Base-by-base conservation (phyloP, 2,329 filamentous ascomycete genomes). In the Ceratocystis alfenasii region DNA sequence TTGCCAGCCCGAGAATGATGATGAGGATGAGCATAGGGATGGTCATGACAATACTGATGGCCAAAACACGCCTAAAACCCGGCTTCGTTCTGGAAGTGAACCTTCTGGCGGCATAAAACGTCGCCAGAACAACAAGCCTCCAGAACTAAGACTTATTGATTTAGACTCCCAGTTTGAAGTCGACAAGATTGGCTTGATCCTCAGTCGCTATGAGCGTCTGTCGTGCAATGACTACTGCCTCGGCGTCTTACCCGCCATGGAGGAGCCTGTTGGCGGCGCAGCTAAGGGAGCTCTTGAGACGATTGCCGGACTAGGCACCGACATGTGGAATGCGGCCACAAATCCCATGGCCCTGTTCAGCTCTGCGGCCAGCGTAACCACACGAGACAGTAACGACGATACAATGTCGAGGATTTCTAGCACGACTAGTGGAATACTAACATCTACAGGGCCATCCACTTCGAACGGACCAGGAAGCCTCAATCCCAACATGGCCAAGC, bases 161-260 rank as follows among this genome's bases (percentile, higher is more conserved):
- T 84, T 96, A 8, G 83, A 86, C 30, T 92, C 90, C 0, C 90
- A 97, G 74, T 83, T 92, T 12, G 90, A 94, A 73, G 81, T 94
- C 20, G 90, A 95, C 74, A 90, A 92, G 63, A 91, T 96, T 73
- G 88, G 87, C 28, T 80, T 99, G 20, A 88, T 86, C 59, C 83
- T 97, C 69, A 95, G 89, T 72, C 87, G 92, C 46, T 96, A 87
- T 72, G 90, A 96, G 75, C 86, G 86, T 20, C 79, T 99, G 0
- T 88, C 90, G 8, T 88, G 91, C 1, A 89, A 88, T 33, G 94
- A 99, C 73, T 99, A 99, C 73, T 93, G 99, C 73, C 79, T 99
- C 25, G 87, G 87, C 4, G 84, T 96, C 3, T 74, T 97, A 3
- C 92, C 90, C 50, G 86, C 86, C 6, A 80, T 85, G 8, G 82